phyloP scores from a whole-genome alignment of 2,329 filamentous ascomycete genomes.

The Claviceps sp. region DNA sequence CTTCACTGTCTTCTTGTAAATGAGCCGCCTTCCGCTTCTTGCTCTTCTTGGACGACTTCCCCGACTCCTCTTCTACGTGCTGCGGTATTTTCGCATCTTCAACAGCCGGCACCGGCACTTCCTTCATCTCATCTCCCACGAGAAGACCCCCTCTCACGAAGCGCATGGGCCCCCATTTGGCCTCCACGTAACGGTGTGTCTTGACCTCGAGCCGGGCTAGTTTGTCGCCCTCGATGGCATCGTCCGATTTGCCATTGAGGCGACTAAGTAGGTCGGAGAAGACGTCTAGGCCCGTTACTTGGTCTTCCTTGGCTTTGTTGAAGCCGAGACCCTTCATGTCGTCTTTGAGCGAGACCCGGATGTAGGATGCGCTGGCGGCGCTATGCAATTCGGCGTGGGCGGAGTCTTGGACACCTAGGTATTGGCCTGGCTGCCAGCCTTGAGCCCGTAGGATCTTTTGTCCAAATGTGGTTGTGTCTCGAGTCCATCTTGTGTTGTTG shows the following conservation, averaged over 20 bases:
- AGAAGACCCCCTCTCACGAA: conserved; percentile 78
- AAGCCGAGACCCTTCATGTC: conserved; percentile 85
- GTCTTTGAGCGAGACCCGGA: conserved; percentile 75
- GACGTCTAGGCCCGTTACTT: conserved; percentile 73
- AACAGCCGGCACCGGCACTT: conserved; percentile 10
- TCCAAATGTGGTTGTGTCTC: conserved; percentile 70
- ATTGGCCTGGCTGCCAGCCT: conserved; percentile 80
- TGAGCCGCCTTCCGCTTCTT: conserved; percentile 37
- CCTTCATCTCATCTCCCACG: conserved; percentile 42
- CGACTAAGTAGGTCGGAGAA: conserved; percentile 79
- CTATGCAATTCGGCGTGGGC: conserved; percentile 65
- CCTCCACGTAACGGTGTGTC: conserved; percentile 58
- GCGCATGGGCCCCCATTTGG: conserved; percentile 65
- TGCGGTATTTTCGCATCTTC: conserved; percentile 6
- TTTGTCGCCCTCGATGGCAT: conserved; percentile 56
- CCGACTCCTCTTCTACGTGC: conserved; percentile 11
- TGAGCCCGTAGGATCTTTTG: conserved; percentile 79
- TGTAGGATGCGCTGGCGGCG: conserved; percentile 69
- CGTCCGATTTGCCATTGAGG: conserved; percentile 75
- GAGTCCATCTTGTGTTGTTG: conserved; percentile 89
- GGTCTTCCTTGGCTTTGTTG: conserved; percentile 57
- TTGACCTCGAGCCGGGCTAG: conserved; percentile 55
- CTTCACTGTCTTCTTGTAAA: conserved; percentile 13
- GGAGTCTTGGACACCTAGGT: conserved; percentile 65
- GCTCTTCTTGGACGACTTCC: conserved; percentile 25